Percentiles rank a stretch among this genome's conserved stretches.
These are phyloP conservation scores for Micractinium sp. DNA, from an alignment of 139 green algal genomes.

Conservation along the genomic window DNA sequence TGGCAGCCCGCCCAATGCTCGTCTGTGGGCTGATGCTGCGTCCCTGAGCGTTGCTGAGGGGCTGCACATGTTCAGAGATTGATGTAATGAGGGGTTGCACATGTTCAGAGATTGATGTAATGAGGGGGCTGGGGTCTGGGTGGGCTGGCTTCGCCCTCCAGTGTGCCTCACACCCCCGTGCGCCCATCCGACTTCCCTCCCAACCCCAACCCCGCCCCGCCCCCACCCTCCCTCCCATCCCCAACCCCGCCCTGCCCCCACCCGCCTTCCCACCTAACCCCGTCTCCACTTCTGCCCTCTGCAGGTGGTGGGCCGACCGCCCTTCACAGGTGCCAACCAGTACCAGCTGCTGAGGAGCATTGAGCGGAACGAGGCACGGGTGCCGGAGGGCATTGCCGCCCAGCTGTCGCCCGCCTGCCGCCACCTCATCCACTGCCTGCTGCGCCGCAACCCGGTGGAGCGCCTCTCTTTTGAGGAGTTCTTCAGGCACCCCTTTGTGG, in stretches of 20 bases:
- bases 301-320: constrained; percentile 72
- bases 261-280: too few species aligned
- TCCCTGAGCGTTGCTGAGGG: too few species aligned
- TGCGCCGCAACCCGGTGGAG: constrained; percentile 89
- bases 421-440: constrained; percentile 77
- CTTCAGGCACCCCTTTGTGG: constrained; percentile 85
- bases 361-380: constrained; percentile 67
- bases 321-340: constrained; percentile 91
- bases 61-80: too few species aligned
- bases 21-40: too few species aligned
- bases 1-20: too few species aligned
- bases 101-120: too few species aligned
- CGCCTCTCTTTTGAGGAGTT: constrained; percentile 95
- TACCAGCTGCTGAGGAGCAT: constrained; percentile 95
- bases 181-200: background rate
- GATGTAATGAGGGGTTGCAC: too few species aligned
- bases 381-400: constrained; percentile 72
- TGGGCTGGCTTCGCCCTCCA: too few species aligned
- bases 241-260: background rate
- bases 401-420: constrained; percentile 62
- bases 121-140: too few species aligned
- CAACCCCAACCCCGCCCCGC: background rate
- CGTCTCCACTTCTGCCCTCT: background rate
- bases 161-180: too few species aligned
- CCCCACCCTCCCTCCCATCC: background rate